Percentiles rank a stretch among this genome's conserved stretches.
These are phyloP conservation scores for Ogataea philodendri DNA, from an alignment of 805 yeast genomes.

Conservation along the genomic window DNA sequence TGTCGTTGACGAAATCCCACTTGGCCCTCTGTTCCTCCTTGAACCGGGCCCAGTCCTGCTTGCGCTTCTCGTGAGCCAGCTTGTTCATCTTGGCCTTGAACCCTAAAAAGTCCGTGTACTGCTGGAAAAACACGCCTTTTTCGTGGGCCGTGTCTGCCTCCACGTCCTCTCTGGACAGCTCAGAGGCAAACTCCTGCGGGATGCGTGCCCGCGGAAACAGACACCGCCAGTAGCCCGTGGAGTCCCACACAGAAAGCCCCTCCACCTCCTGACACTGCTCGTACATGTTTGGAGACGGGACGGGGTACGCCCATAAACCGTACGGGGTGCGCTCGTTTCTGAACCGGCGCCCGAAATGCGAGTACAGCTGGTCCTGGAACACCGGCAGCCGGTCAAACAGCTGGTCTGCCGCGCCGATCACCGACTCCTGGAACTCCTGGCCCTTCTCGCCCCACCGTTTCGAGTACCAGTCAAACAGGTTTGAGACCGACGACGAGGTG, in stretches of 20 bases:
- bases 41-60: slow-evolving; percentile 24
- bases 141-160: slow-evolving; percentile 40
- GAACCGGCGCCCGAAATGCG: slow-evolving; percentile 5
- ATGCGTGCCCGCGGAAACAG: slow-evolving; percentile 60
- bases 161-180: slow-evolving; percentile 59
- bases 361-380: not conserved
- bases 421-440: not conserved
- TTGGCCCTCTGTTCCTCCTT: slow-evolving; percentile 25
- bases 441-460: slow-evolving; percentile 1
- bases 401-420: not conserved
- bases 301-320: slow-evolving; percentile 29
- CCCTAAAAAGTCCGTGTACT: slow-evolving; percentile 59
- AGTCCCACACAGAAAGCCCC: slow-evolving; percentile 82
- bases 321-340: slow-evolving; percentile 13
- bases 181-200: slow-evolving; percentile 33
- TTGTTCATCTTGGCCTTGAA: slow-evolving; percentile 63
- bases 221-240: slow-evolving; percentile 86
- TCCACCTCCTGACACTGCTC: slow-evolving; percentile 58
- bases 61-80: slow-evolving; percentile 40
- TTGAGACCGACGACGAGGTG: slow-evolving; percentile 20
- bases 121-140: slow-evolving; percentile 61
- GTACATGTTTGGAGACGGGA: slow-evolving; percentile 46
- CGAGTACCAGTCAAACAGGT: slow-evolving; percentile 15
- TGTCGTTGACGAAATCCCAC: slow-evolving; percentile 29
- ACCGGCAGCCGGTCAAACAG: slow-evolving; percentile 5